Conservation (phyloP, 305 asterid species). For the Fraxinus greggii region DNA sequence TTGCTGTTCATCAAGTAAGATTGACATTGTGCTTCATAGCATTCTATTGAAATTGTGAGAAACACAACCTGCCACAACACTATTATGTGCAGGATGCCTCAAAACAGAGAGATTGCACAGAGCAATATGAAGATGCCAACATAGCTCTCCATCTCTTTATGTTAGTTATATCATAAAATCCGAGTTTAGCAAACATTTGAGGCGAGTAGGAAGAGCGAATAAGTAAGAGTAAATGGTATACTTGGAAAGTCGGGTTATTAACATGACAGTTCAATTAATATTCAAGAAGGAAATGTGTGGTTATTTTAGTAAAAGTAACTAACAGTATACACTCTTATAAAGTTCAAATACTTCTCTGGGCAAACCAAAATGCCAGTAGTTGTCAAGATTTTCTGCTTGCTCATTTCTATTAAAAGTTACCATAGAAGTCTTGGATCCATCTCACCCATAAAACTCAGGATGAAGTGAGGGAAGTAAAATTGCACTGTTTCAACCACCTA, state of each 20-base stretch:
- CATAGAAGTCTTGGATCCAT: neutral
- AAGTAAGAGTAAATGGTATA: neutral
- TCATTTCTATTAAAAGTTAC: neutral
- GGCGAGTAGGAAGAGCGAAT: neutral
- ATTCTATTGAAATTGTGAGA: neutral
- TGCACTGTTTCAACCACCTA: neutral
- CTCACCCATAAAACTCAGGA: neutral
- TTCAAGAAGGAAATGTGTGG: neutral
- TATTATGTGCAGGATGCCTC: neutral
- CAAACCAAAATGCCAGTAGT: neutral
- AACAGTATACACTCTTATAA: neutral
- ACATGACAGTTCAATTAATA: neutral
- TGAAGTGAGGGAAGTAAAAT: neutral
- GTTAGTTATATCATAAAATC: neutral
- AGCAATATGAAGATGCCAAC: neutral
- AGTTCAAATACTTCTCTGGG: neutral
- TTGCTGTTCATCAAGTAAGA: neutral
- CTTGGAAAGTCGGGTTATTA: neutral
- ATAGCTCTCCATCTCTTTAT: neutral
- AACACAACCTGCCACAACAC: neutral
- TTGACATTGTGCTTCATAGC: neutral
- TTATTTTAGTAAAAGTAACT: neutral
- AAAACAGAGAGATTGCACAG: neutral
- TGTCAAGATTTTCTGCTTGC: neutral
- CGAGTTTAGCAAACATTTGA: neutral